Evolutionary conservation across 2,329 filamentous ascomycete genomes (phyloP), one percentile per base, ranked within the genome.

Genomic region (Didymella lethalis): DNA sequence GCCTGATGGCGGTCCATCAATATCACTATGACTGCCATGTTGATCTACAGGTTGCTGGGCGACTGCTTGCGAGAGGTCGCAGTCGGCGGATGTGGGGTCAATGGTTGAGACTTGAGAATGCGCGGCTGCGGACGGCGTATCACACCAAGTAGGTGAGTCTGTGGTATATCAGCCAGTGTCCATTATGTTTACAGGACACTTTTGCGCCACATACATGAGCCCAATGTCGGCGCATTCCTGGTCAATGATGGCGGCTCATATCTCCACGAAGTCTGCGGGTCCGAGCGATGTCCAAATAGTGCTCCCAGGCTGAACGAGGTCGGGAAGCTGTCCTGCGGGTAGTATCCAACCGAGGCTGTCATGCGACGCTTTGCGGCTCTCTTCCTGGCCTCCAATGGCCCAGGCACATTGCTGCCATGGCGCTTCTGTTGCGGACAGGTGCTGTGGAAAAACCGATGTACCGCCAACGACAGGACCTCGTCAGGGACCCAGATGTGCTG

Each of bases 401-500:
- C 86, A 11, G 86, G 86, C 3, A 87, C 83, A 63, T 81, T 81
- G 78, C 86, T 87, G 64, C 84, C 85, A 82, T 86, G 79, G 62
- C 86, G 82, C 68, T 75, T 75, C 63, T 80, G 79, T 59, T 81
- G 79, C 40, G 75, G 70, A 62, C 77, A 78, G 57, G 75, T 75
- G 59, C 79, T 80, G 44, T 79, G 81, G 52, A 79, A 76, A 74
- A 86, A 86, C 25, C 81, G 80, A 61, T 75, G 64, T 64, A 87
- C 85, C 2, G 83, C 82, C 51, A 77, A 74, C 25, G 77, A 74
- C 14, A 90, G 80, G 25, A 84, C 65, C 45, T 84, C 79, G 65
- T 90, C 87, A 29, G 83, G 82, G 62, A 89, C 81, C 85, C 87
- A 89, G 64, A 88, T 69, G 43, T 79, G 76, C 50, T 84, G 82